Percentiles rank a stretch among this genome's conserved stretches.
phyloP scores from a whole-genome alignment of 2,329 filamentous ascomycete species.

The Penicillium sp. region DNA sequence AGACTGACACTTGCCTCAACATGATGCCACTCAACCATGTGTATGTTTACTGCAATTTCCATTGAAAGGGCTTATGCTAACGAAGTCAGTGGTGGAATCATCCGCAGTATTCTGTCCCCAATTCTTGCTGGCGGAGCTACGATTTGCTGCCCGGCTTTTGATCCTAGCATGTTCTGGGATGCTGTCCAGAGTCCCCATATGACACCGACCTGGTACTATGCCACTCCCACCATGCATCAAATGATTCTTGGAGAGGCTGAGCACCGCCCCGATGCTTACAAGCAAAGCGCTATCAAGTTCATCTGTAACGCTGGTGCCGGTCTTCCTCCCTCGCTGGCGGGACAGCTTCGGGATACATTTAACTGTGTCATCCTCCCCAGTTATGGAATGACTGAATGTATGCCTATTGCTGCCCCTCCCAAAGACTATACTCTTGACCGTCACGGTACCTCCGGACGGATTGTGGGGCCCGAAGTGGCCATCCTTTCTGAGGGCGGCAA shows the following conservation, averaged over 20 bases:
- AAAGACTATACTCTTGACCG: conserved; percentile 56
- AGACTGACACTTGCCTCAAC: conserved; percentile 56
- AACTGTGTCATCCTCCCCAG: conserved; percentile 56
- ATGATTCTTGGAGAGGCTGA: conserved; percentile 53
- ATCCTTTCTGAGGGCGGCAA: conserved; percentile 50
- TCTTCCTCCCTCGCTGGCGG: conserved; percentile 54
- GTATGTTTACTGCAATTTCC: conserved; percentile 37
- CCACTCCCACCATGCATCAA: conserved; percentile 60
- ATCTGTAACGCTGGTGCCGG: conserved; percentile 60
- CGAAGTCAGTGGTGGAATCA: conserved; percentile 50
- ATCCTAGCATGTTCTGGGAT: conserved; percentile 60
- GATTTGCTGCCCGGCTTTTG: conserved; percentile 58
- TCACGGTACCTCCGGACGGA: conserved; percentile 56
- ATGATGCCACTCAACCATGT: conserved; percentile 64
- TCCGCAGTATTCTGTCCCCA: conserved; percentile 59
- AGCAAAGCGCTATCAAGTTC: conserved; percentile 52
- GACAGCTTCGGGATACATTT: conserved; percentile 54
- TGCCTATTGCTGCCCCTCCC: conserved; percentile 60
- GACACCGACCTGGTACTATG: conserved; percentile 60
- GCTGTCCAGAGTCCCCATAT: conserved; percentile 46
- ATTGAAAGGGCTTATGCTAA: not conserved
- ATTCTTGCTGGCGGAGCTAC: conserved; percentile 57
- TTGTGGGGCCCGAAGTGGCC: conserved; percentile 54
- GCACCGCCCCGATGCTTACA: conserved; percentile 43
- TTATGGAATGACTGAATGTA: conserved; percentile 64